Base-by-base conservation (phyloP, 441 rosid genomes). In the Aleurites moluccanus region DNA sequence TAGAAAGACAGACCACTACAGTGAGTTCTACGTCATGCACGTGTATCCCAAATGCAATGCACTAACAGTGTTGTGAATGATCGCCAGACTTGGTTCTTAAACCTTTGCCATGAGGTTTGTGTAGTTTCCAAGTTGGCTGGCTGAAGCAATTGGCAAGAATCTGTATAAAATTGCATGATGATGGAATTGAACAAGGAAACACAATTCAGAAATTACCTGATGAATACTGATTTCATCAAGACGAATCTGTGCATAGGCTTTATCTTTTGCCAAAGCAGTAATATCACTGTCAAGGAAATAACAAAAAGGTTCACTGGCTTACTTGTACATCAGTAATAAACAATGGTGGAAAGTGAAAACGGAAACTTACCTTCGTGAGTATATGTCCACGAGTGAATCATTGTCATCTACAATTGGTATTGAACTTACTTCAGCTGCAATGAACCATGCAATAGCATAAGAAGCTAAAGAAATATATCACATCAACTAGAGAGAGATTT, bases 321-420 rank as follows among this genome's bases (percentile, higher is more conserved):
- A 57, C 20, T 38, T 14, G 25, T 33, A 23, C 8, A 27, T 25
- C 30, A 10, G 66, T 25, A 67, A 21, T 13, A 63, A 47, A 50
- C 30, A 49, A 27, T 45, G 20, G 64, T 18, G 47, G 49, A 16
- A 70, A 40, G 27, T 60, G 64, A 27, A 28, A 16, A 64, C 11
- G 55, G 20, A 71, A 35, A 23, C 23, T 75, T 79, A 96, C 99
- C 99, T 94, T 76, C 99, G 89, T 10, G 94, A 89, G 82, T 97
- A 97, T 83, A 97, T 81, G 76, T 97, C 99, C 80, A 97, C 68
- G 75, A 97, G 87, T 64, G 99, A 89, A 84, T 94, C 95, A 85
- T 97, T 92, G 60, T 94, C 98, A 83, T 91, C 96, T 72, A 97
- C 99, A 69, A 96, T 87, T 0, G 99, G 99, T 81, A 96, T 86